Evolutionary conservation across 2,329 filamentous ascomycete species (phyloP).

Genomic region (Tricladium varicosporioides): DNA sequence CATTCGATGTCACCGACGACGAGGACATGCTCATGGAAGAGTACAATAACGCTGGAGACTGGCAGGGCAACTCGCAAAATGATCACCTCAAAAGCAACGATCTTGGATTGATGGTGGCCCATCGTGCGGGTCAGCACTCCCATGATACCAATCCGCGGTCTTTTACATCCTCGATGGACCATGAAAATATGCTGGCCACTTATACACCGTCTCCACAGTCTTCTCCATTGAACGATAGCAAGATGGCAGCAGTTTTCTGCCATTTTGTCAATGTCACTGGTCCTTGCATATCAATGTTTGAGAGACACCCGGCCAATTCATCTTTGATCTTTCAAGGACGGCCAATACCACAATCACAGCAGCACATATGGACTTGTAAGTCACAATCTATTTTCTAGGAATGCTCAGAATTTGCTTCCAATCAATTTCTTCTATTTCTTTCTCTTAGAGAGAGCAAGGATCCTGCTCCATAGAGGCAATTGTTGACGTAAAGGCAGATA

Average conservation of each 20-base stretch:
- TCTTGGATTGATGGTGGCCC: conserved; percentile 29
- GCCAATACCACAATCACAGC: conserved; percentile 60
- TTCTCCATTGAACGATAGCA: conserved; percentile 75
- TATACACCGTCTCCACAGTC: conserved; percentile 65
- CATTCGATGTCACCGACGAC: conserved; percentile 54
- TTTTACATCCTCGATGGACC: conserved; percentile 42
- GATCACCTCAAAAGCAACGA: conserved; percentile 35
- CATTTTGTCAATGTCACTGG: conserved; percentile 91
- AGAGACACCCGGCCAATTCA: conserved; percentile 75
- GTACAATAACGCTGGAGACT: conserved; percentile 45
- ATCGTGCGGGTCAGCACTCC: conserved; percentile 29
- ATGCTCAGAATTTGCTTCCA: neutral
- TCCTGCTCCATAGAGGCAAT: no score
- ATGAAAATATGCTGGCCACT: conserved; percentile 54
- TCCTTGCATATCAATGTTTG: conserved; percentile 81
- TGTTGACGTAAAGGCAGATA: no score
- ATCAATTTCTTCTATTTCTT: neutral
- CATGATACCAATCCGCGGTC: conserved; percentile 40
- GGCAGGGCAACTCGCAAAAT: conserved; percentile 37
- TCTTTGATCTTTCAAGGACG: conserved; percentile 62
- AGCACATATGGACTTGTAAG: conserved; percentile 64
- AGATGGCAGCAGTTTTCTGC: conserved; percentile 80
- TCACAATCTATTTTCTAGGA: conserved; percentile 11
- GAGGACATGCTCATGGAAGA: conserved; percentile 63
- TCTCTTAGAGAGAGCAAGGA: no score